A percentile compares a stretch with the other conserved stretches of the same genome.
phyloP scores from a whole-genome alignment of 2,329 filamentous ascomycete genomes.

The Zasmidium cellare region DNA sequence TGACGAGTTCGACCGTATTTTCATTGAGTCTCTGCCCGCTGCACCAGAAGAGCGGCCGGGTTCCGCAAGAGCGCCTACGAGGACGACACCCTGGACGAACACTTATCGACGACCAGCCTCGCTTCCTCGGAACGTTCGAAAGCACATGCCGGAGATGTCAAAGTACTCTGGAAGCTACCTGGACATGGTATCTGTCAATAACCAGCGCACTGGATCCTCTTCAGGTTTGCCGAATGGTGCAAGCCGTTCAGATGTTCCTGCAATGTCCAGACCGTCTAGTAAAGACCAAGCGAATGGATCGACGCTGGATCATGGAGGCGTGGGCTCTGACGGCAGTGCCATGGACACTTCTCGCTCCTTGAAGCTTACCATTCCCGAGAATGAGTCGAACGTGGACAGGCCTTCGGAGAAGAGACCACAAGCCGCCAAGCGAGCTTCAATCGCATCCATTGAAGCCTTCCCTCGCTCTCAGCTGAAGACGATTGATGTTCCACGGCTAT shows the following conservation, averaged over 20 bases:
- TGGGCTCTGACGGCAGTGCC: neutral
- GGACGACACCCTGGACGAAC: neutral
- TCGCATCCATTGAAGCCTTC: constrained; percentile 35
- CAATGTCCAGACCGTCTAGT: neutral
- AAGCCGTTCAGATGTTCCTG: neutral
- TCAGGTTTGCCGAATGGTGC: neutral
- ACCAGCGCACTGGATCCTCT: neutral
- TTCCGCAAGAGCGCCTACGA: neutral
- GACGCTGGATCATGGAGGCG: neutral
- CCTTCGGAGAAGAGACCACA: neutral
- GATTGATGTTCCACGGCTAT: constrained; percentile 28
- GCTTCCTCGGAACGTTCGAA: constrained; percentile 10
- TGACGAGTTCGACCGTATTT: constrained; percentile 34
- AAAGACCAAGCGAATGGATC: neutral
- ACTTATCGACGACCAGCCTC: constrained; percentile 9
- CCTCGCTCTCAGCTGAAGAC: constrained; percentile 33
- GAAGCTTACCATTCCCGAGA: neutral
- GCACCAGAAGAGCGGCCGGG: constrained; percentile 3
- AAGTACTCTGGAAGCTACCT: constrained; percentile 7
- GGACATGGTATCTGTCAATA: constrained; percentile 9
- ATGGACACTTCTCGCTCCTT: neutral
- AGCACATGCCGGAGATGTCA: neutral
- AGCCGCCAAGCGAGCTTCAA: constrained; percentile 33
- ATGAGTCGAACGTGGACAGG: neutral
- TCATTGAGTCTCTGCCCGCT: constrained; percentile 32